Base-by-base conservation (phyloP, 1,139 yeast genomes). In the Meyerozyma athensensis region DNA sequence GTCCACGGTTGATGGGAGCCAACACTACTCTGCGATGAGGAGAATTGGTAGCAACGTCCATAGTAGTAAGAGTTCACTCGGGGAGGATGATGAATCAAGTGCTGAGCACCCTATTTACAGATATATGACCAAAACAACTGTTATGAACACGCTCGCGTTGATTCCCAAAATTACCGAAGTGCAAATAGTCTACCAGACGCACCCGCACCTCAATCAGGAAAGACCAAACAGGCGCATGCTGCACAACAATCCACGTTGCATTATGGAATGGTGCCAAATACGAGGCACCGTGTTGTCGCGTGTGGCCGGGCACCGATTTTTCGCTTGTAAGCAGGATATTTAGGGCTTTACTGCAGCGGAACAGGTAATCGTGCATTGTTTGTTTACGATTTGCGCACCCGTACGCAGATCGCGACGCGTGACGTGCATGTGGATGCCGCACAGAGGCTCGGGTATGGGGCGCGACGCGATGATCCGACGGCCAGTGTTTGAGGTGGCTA, bases 1-100 rank as follows among this genome's bases (percentile, higher is more conserved):
- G 37, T 17, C 52, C 46, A 16, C 35, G 38, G 12, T 50, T 38
- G 14, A 53, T 35, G 3, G 52, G 47, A 16, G 44, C 43, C 33
- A 53, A 39, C n/a, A 53, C 52, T 12, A 48, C 36, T 40, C 58
- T 48, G 19, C 12, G 8, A 5, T 28, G 32, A 20, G 32, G 32
- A 4, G 32, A 28, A 14, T 28, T 20, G 20, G 18, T 28, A 10
- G 32, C 32, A 28, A 28, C 18, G 14, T 20, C 32, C 32, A 28
- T 21, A 10, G 10, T 8, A 8, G 7, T 8, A 10, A 21, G 23
- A 10, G 10, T 10, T 8, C 7, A 10, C 23, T 21, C 10, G 10
- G 23, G 23, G 23, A 8, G 10, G 9, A 21, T 10, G 7, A 10
- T 16, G 9, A 7, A 9, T 4, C 5, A 28, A 17, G 4, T 9